These are phyloP conservation scores for Skeletonema marinoi DNA, from an alignment of 108 stramenopile genomes.

Conservation along the genomic window DNA sequence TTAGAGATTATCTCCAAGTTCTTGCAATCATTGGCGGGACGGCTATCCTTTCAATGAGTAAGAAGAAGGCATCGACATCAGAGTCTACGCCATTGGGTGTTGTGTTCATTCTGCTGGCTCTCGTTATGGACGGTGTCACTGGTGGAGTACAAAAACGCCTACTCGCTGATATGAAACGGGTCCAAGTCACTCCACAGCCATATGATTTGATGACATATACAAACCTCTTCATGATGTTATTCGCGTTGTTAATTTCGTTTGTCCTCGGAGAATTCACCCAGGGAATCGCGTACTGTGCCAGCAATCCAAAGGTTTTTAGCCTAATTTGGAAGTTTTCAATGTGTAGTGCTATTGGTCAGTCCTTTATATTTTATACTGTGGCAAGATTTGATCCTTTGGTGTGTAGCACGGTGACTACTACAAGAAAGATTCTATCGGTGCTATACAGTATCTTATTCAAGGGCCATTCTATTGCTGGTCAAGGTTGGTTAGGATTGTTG, in stretches of 20 bases:
- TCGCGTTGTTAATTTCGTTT: constrained; percentile 57
- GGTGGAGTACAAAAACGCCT: constrained; percentile 74
- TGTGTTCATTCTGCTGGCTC: constrained; percentile 59
- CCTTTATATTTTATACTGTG: constrained; percentile 93
- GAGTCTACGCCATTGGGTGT: constrained; percentile 55
- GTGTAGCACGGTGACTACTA: constrained; percentile 93
- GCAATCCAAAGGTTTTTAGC: constrained; percentile 58
- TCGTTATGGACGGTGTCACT: constrained; percentile 75
- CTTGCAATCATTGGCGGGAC: constrained; percentile 76
- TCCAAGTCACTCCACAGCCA: constrained; percentile 57
- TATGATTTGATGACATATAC: constrained; percentile 91
- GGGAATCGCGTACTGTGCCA: constrained; percentile 58
- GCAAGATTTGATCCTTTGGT: constrained; percentile 87
- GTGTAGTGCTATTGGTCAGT: constrained; percentile 90
- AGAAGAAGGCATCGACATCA: constrained; percentile 46
- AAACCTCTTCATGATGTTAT: constrained; percentile 75
- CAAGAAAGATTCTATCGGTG: constrained; percentile 93
- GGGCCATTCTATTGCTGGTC: constrained; percentile 61
- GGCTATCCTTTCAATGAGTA: constrained; percentile 64
- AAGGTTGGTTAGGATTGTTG: constrained; percentile 69
- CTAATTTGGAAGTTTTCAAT: constrained; percentile 73
- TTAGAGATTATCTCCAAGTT: constrained; percentile 66
- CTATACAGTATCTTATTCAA: constrained; percentile 76
- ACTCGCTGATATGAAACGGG: constrained; percentile 50
- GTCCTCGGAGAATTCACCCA: constrained; percentile 55